Evolutionary conservation across 805 yeast species (phyloP), one percentile per base, ranked within the genome.

Genomic region (Isabelozyma heimii): DNA sequence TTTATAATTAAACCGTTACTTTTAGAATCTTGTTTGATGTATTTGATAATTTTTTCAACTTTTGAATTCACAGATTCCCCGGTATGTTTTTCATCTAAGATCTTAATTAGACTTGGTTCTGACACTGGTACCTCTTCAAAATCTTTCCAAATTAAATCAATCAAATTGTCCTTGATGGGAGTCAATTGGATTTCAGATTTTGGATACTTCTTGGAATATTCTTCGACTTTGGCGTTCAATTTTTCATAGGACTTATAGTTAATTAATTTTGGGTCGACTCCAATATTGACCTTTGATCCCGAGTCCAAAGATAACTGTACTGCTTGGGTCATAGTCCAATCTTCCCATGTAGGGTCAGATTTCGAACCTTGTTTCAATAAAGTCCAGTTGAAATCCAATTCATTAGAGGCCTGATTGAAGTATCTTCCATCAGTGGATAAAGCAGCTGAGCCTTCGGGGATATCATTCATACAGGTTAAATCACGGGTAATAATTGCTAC

Each of bases 81-180:
- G 5, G 88, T 71, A 62, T 64, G 85, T 52, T 81, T 70, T 3
- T 66, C 59, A 44, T 75, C 80, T 47, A 89, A 76, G 24, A 73
- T 63, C 33, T 75, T 64, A 43, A 91, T 73, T 3, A 75, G 73
- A 42, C 75, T 77, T 13, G 73, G 61, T 20, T 82, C 75, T 48
- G 89, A 72, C 4, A 56, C 60, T 20, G 97, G 97, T 7, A 73
- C 57, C 17, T 76, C 75, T 69, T 89, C 92, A 58, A 83, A 83
- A 9, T 72, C 57, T 6, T 71, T 69, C 97, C 97, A 91, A 15
- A 91, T 84, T 24, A 60, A 57, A 57, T 89, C 97, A 28, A 94
- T 72, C 56, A 94, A 73, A 63, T 92, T 92, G 13, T 72, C 77
- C 47, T 63, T 60, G n/a, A 79, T 66, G 0, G 83, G 69, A 8